These are phyloP conservation scores for Holtermannia corniformis DNA, from an alignment of 768 basidiomycete genomes.

Conservation along the genomic window DNA sequence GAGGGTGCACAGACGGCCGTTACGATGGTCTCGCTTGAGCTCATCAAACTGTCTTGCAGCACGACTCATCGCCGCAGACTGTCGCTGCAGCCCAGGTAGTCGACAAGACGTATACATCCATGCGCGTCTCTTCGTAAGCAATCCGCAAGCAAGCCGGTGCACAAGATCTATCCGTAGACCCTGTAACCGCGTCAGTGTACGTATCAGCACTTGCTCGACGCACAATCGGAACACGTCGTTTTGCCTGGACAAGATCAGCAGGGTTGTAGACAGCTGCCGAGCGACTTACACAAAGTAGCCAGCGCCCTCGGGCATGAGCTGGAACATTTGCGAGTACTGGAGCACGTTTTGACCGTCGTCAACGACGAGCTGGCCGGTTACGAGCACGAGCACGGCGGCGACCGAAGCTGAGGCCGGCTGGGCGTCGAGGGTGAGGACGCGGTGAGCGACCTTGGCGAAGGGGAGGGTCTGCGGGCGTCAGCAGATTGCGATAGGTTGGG, in stretches of 20 bases:
- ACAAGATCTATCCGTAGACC: slow-evolving; percentile 7
- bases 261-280: neutral
- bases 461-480: slow-evolving; percentile 53
- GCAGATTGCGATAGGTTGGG: neutral
- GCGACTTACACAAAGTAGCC: slow-evolving; percentile 77
- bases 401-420: slow-evolving; percentile 64
- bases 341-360: slow-evolving; percentile 72
- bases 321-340: slow-evolving; percentile 87
- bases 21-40: no score
- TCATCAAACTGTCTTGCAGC: no score
- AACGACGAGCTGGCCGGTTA: slow-evolving; percentile 79
- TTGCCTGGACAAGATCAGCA: slow-evolving; percentile 44
- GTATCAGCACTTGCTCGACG: slow-evolving; percentile 10
- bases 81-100: no score
- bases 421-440: slow-evolving; percentile 70
- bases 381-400: slow-evolving; percentile 62
- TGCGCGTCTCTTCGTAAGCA: no score
- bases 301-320: slow-evolving; percentile 59
- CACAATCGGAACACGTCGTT: slow-evolving; percentile 79
- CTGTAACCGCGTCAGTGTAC: slow-evolving; percentile 8
- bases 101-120: no score
- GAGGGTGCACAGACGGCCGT: no score
- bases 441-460: slow-evolving; percentile 72
- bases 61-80: no score
- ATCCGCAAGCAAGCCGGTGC: no score